Conservation (phyloP, 1,284 basidiomycete genomes). For the Puccinia triticina region DNA sequence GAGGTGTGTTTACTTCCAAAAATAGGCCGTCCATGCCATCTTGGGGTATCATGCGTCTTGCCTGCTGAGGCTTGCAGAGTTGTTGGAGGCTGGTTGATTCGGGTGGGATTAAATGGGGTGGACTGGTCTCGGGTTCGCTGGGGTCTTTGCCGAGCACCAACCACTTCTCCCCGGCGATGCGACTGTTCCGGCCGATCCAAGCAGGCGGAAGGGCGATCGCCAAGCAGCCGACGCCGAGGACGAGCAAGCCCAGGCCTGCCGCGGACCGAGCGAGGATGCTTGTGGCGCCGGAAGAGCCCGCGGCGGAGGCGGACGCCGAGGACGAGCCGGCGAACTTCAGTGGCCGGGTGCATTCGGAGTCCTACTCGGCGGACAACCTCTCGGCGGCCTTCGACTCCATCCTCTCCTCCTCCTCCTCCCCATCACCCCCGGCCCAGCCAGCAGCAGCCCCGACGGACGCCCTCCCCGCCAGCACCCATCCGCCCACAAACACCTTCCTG, state of each 20-base stretch:
- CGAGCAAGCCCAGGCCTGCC: neutral
- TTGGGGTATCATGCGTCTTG: no score
- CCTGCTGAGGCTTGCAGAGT: no score
- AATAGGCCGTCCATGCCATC: no score
- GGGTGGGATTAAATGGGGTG: no score
- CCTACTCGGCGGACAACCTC: conserved; percentile 43
- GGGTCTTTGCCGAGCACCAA: no score
- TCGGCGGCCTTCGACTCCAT: conserved; percentile 38
- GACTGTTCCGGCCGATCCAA: neutral
- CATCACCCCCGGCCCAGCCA: neutral
- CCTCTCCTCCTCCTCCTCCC: neutral
- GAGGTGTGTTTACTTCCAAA: no score
- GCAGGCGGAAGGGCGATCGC: neutral
- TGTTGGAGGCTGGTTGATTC: no score
- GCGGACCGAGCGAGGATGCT: no score
- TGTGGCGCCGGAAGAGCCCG: neutral
- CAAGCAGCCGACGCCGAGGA: neutral
- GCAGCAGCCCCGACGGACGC: neutral
- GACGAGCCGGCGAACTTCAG: conserved; percentile 28
- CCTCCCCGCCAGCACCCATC: neutral
- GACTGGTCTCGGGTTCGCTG: no score
- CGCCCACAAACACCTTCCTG: neutral
- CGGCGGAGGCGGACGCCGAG: neutral
- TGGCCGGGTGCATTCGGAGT: conserved; percentile 43
- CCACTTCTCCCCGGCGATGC: neutral